These are phyloP conservation scores for Lycium barbarum DNA, from an alignment of 257 asterid genomes.

Conservation along the genomic window DNA sequence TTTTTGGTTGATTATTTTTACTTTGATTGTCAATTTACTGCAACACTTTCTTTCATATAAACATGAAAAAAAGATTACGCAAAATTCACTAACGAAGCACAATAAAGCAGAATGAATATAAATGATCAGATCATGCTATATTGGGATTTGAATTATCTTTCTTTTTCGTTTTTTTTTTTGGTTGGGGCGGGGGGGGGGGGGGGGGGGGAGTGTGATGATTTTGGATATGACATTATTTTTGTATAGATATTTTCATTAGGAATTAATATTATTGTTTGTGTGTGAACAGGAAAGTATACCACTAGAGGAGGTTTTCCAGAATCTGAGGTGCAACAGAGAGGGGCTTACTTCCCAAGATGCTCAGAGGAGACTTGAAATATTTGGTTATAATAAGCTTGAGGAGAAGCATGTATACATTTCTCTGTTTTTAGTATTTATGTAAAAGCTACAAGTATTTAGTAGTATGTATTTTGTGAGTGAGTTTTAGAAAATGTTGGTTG, in stretches of 20 bases:
- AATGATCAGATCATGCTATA: background rate
- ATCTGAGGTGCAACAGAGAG: constrained; percentile 82
- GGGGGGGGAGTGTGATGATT: background rate
- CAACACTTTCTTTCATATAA: background rate
- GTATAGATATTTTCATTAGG: background rate
- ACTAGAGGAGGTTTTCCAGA: constrained; percentile 88
- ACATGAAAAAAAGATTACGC: background rate
- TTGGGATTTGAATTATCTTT: constrained; percentile 17
- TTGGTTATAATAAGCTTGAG: constrained; percentile 93
- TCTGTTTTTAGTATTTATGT: background rate
- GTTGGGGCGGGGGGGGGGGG: too few relatives aligned
- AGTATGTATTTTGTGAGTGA: background rate
- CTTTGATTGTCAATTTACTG: background rate
- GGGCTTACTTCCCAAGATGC: constrained; percentile 81
- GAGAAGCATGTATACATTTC: constrained; percentile 69
- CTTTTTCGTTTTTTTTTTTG: background rate
- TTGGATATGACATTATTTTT: too few relatives aligned
- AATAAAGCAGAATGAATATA: background rate
- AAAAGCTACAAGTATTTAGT: background rate
- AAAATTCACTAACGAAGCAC: background rate
- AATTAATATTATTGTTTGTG: background rate
- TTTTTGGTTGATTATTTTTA: background rate
- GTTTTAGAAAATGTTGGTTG: background rate
- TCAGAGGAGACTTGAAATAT: constrained; percentile 77
- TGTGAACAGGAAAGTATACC: constrained; percentile 83